These are phyloP conservation scores for Orbilia quercus DNA, from an alignment of 2,329 filamentous ascomycete species.

Conservation along the genomic window DNA sequence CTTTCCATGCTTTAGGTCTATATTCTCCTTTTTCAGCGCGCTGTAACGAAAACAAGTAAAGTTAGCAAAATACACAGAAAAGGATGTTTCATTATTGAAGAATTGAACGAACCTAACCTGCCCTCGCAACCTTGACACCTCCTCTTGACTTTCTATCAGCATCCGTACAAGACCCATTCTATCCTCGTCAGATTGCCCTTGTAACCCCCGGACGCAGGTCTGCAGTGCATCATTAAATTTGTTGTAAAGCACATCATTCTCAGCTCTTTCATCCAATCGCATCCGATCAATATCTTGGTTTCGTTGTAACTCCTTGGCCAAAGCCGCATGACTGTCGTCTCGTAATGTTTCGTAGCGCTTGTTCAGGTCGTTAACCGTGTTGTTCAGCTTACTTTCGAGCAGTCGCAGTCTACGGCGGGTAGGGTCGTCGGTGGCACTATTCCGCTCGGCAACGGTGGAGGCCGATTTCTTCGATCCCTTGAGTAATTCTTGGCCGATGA, in stretches of 20 bases:
- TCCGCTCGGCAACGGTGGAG: neutral
- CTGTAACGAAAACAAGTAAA: conserved; percentile 5
- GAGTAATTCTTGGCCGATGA: conserved; percentile 38
- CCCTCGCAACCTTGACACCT: conserved; percentile 79
- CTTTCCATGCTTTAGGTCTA: conserved; percentile 43
- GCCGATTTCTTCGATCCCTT: conserved; percentile 16
- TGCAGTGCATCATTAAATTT: conserved; percentile 91
- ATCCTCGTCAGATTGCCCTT: conserved; percentile 78
- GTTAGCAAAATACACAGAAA: no score
- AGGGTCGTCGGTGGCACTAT: conserved; percentile 30
- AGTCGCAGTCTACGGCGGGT: conserved; percentile 39
- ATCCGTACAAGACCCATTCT: conserved; percentile 73
- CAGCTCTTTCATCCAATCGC: conserved; percentile 63
- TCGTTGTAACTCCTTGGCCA: conserved; percentile 57
- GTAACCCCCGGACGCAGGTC: conserved; percentile 81
- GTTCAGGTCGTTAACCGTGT: conserved; percentile 57
- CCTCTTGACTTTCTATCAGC: conserved; percentile 79
- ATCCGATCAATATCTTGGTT: conserved; percentile 58
- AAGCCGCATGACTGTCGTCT: conserved; percentile 56
- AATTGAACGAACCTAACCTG: conserved; percentile 71
- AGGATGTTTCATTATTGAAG: no score
- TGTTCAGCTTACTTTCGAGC: conserved; percentile 47
- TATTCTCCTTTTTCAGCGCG: conserved; percentile 52
- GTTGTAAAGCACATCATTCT: conserved; percentile 93
- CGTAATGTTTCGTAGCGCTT: conserved; percentile 54